Evolutionary conservation across 495 filamentous ascomycete genomes (phyloP), one percentile per base, ranked within the genome.

Genomic region (Penicillium samsonianum): DNA sequence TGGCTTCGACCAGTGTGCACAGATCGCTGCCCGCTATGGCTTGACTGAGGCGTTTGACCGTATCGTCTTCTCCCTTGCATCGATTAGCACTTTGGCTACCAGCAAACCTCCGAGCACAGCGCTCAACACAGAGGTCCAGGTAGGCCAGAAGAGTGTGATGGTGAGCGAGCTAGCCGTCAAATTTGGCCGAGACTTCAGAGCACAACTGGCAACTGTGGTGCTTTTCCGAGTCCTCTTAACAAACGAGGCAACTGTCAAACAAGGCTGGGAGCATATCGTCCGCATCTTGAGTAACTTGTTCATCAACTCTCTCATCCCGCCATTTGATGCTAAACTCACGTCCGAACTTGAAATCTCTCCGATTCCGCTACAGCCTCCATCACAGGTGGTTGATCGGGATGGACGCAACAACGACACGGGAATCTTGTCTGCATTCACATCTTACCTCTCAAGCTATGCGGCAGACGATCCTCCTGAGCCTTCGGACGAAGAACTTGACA

Each of bases 141-240:
- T 86, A 42, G 91, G 87, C 0, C 86, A 91, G 63, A 92, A 89
- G 70, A 96, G 88, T 63, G 91, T 99, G 26, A 99, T 99, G 94
- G 94, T 99, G 64, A 98, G 94, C 69, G 93, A 99, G 78, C 81
- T 96, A 53, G 94, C 94, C 51, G 94, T 99, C 61, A 92, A 92
- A 67, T 96, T 99, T 74, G 94, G 94, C 23, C 81, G 93, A 55
- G 93, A 99, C 65, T 91, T 92, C 69, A 87, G 91, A 65, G 93
- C 92, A 31, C 92, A 98, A 70, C 73, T 98, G 53, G 95, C 95
- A 23, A 96, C 91, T 40, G 85, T 97, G 50, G 91, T 98, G 31
- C 75, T 99, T 43, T 99, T 98, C 79, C 83, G 90, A 38, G 89
- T 99, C 40, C 82, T 97, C 41, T 84, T 83, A 49, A 89, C 88